Evolutionary conservation across 169 alveolate genomes (phyloP).

Genomic region (Besnoitia besnoiti): DNA sequence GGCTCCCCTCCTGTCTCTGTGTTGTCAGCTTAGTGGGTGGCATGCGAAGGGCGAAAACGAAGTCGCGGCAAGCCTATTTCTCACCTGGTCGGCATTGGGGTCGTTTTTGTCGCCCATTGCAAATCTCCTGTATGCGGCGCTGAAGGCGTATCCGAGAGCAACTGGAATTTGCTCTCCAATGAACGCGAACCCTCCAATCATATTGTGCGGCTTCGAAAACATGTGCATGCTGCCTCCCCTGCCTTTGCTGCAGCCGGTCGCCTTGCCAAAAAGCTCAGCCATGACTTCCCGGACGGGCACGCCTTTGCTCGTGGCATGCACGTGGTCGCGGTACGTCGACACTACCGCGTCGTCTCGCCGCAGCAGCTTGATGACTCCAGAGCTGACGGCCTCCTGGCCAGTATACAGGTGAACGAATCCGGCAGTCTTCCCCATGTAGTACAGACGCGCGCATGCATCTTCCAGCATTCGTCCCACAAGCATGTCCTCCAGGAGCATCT

Average conservation of each 20-base stretch:
- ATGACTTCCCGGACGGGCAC: conserved; percentile 83
- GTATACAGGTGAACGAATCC: conserved; percentile 89
- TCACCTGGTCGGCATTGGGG: neutral
- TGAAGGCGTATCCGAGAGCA: conserved; percentile 78
- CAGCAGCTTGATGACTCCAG: conserved; percentile 86
- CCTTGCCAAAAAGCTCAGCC: conserved; percentile 88
- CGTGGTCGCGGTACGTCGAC: conserved; percentile 90
- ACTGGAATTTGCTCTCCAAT: conserved; percentile 87
- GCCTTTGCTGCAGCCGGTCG: conserved; percentile 87
- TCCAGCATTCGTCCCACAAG: conserved; percentile 83
- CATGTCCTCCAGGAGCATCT: conserved; percentile 84
- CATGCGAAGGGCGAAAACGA: too few relatives aligned
- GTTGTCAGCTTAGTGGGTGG: too few relatives aligned
- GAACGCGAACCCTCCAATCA: conserved; percentile 91
- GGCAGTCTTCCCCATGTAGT: conserved; percentile 83
- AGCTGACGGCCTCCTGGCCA: conserved; percentile 88
- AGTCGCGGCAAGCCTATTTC: too few relatives aligned
- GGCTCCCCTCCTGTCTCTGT: too few relatives aligned
- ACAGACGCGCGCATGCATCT: conserved; percentile 85
- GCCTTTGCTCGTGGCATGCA: conserved; percentile 86
- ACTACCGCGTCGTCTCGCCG: conserved; percentile 83
- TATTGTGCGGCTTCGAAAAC: conserved; percentile 79
- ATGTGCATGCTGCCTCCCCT: conserved; percentile 94
- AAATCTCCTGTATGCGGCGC: conserved; percentile 70
- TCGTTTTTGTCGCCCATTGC: conserved; percentile 17